Evolutionary conservation across 768 basidiomycete species (phyloP).

Genomic region (Melanogaster broomeanus): DNA sequence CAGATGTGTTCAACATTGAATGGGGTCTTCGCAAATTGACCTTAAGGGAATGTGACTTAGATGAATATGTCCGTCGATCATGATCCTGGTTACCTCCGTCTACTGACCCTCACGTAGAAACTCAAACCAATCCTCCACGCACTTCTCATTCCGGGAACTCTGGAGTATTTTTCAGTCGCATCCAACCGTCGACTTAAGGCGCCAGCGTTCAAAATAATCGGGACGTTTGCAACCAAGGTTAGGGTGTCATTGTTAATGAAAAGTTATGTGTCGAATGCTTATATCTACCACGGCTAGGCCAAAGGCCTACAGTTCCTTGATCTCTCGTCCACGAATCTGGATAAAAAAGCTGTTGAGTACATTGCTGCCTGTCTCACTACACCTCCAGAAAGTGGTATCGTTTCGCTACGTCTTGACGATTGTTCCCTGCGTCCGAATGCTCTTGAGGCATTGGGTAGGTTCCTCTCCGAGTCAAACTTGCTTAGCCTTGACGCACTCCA

Average conservation of each 20-base stretch:
- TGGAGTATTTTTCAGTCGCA: conserved; percentile 83
- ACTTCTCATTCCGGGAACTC: conserved; percentile 76
- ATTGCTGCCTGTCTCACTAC: conserved; percentile 67
- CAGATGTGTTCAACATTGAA: conserved; percentile 90
- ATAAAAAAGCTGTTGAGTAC: conserved; percentile 83
- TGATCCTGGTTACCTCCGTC: background rate
- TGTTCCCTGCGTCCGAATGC: conserved; percentile 73
- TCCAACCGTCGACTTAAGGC: conserved; percentile 83
- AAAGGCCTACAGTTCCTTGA: conserved; percentile 84
- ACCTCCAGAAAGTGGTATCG: conserved; percentile 45
- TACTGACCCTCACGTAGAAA: conserved; percentile 43
- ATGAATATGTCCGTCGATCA: conserved; percentile 62
- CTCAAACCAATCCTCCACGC: conserved; percentile 91
- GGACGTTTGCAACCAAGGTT: conserved; percentile 79
- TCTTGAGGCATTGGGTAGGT: conserved; percentile 80
- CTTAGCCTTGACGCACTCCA: background rate
- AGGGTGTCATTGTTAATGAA: background rate
- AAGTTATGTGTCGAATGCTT: background rate
- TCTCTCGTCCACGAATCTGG: conserved; percentile 81
- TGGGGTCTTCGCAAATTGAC: conserved; percentile 90
- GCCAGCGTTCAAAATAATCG: conserved; percentile 75
- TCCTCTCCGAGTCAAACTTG: background rate
- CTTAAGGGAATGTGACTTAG: conserved; percentile 84
- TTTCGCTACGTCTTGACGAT: conserved; percentile 87
- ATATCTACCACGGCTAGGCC: conserved; percentile 47